phyloP scores from a whole-genome alignment of 129 eudicot genomes.

The Silybum marianum region DNA sequence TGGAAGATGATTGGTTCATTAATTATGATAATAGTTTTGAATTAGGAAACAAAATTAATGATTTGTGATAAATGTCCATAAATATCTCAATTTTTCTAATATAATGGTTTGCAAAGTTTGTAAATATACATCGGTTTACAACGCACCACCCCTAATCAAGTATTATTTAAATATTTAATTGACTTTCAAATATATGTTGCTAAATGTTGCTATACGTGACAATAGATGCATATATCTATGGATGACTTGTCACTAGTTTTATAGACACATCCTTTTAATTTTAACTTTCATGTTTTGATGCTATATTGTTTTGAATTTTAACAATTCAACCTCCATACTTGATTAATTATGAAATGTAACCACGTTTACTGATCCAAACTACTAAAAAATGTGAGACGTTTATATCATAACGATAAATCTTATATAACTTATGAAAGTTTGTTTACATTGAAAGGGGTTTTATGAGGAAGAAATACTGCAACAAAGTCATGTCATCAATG shows the following conservation, averaged over 20 bases:
- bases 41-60: too few relatives aligned
- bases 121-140: too few relatives aligned
- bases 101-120: too few relatives aligned
- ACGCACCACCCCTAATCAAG: too few relatives aligned
- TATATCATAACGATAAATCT: background rate
- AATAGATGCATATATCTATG: background rate
- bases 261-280: background rate
- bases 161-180: too few relatives aligned
- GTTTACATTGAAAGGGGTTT: background rate
- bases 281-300: background rate
- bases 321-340: background rate
- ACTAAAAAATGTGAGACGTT: background rate
- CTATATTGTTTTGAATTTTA: background rate
- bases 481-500: background rate
- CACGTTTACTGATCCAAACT: background rate
- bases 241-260: background rate
- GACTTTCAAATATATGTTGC: too few relatives aligned
- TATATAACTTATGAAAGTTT: background rate
- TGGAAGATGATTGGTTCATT: too few relatives aligned
- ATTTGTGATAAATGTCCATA: too few relatives aligned
- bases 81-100: too few relatives aligned
- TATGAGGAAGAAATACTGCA: background rate
- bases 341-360: background rate
- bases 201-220: too few relatives aligned
- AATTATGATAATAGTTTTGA: too few relatives aligned